These are phyloP conservation scores for Phalaenopsis equestris DNA, from an alignment of 106 monocot genomes.

Conservation along the genomic window DNA sequence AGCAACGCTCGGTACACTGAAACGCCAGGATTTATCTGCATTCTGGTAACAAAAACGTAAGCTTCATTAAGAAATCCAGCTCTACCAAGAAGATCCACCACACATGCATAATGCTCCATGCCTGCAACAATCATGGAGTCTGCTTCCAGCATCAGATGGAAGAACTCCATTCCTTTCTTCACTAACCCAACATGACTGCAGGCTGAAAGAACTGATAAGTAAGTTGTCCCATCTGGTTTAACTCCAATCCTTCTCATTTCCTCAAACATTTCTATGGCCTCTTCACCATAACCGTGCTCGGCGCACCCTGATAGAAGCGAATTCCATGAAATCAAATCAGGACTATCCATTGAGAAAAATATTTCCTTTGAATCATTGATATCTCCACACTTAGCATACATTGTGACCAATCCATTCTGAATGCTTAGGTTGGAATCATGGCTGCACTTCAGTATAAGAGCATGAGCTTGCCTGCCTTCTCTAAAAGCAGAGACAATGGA, in stretches of 20 bases:
- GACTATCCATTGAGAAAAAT: slow-evolving; percentile 27
- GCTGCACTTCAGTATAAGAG: slow-evolving; percentile 37
- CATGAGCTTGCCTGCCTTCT: slow-evolving; percentile 49
- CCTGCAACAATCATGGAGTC: not conserved
- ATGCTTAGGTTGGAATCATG: slow-evolving; percentile 19
- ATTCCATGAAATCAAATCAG: slow-evolving; percentile 54
- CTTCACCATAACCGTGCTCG: slow-evolving; percentile 34
- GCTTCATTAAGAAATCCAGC: slow-evolving; percentile 40
- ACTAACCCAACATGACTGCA: slow-evolving; percentile 48
- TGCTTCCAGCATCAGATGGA: slow-evolving; percentile 27
- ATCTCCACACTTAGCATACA: slow-evolving; percentile 49
- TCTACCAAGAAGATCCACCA: slow-evolving; percentile 54
- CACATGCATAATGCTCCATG: slow-evolving; percentile 48
- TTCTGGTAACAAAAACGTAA: slow-evolving; percentile 26
- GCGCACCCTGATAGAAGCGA: slow-evolving; percentile 40
- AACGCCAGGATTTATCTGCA: slow-evolving; percentile 38
- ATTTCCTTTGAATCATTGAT: slow-evolving; percentile 29
- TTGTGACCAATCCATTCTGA: slow-evolving; percentile 48
- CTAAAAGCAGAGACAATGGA: slow-evolving; percentile 26
- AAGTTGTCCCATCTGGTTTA: slow-evolving; percentile 25
- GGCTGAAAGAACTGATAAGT: slow-evolving; percentile 41
- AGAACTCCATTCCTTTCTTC: slow-evolving; percentile 33
- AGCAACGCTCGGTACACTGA: slow-evolving; percentile 44
- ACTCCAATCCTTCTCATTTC: slow-evolving; percentile 22
- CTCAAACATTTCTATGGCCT: slow-evolving; percentile 45